These are phyloP conservation scores for Mycena sp. DNA, from an alignment of 1,284 basidiomycete genomes.

Conservation along the genomic window DNA sequence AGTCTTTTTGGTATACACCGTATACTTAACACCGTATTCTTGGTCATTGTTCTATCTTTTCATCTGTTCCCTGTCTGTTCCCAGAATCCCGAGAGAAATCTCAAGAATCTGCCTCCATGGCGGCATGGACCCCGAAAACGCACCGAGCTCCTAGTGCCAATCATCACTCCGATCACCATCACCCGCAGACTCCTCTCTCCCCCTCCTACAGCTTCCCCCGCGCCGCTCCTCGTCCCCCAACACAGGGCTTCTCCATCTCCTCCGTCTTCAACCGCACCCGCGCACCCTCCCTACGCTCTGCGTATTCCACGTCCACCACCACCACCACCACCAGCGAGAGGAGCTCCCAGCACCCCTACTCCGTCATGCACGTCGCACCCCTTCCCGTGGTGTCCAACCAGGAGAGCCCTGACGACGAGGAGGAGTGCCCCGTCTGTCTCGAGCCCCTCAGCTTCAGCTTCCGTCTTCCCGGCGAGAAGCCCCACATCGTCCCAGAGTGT, in stretches of 20 bases:
- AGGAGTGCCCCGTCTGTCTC: conserved; percentile 91
- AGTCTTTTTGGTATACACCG: too few species aligned
- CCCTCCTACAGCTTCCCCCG: conserved; percentile 16
- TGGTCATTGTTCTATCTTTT: not conserved
- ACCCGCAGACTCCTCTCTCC: not conserved
- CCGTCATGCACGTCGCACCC: conserved; percentile 63
- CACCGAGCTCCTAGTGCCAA: not conserved
- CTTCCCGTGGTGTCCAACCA: conserved; percentile 45
- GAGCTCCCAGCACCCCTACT: conserved; percentile 54
- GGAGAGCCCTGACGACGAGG: conserved; percentile 62
- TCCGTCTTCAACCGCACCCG: conserved; percentile 39
- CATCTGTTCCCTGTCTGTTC: conserved; percentile 6
- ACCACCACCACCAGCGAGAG: conserved; percentile 45
- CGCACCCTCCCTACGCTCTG: conserved; percentile 42
- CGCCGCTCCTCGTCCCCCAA: conserved; percentile 2
- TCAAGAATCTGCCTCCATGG: conserved; percentile 4
- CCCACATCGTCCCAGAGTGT: conserved; percentile 95
- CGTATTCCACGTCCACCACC: conserved; percentile 46
- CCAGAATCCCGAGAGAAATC: too few species aligned
- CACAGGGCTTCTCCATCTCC: conserved; percentile 19
- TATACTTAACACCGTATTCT: too few species aligned
- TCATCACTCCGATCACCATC: too few species aligned
- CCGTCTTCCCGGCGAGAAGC: conserved; percentile 92
- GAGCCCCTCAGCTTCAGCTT: conserved; percentile 90
- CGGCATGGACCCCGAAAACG: conserved; percentile 23